Evolutionary conservation across 2,329 filamentous ascomycete species (phyloP), one percentile per base, ranked within the genome.

Genomic region (Colletotrichum nymphaeae): DNA sequence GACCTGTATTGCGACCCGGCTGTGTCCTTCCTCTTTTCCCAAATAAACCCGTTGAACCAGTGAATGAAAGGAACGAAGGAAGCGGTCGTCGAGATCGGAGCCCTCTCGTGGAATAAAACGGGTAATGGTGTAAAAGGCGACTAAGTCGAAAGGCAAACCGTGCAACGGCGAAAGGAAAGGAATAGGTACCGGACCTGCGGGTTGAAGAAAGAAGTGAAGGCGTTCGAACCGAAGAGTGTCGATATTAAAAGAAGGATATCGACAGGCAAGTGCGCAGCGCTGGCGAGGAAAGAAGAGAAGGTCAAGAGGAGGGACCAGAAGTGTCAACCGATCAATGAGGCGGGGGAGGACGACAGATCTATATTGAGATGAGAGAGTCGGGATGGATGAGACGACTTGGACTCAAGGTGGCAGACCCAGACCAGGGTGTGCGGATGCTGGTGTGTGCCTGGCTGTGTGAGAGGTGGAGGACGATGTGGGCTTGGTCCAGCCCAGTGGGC

Each of bases 161-260:
- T 72, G 72, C 77, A 78, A 79, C 72, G 74, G 66, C 42, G 66
- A 62, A 65, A 76, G 71, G 66, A 76, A 77, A 73, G 75, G 81
- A 80, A 79, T 81, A 85, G 84, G 85, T 86, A 86, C 88, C 89
- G 84, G 86, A 88, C 88, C 88, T 83, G 88, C 85, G 82, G 81
- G 78, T 77, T 35, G 75, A 75, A 78, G 79, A 67, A 65, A 71
- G 64, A 76, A 75, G 53, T 57, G 67, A 76, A 76, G 78, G 71
- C 49, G 68, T 78, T 74, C 71, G 74, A 82, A 78, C 78, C 80
- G 78, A 79, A 81, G 77, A 75, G 75, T 78, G 82, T 78, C 83
- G 84, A 86, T 84, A 81, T 85, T 83, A 88, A 87, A 73, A 85
- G 84, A 88, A 84, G 82, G 84, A 80, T 87, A 87, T 85, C 85